Base-by-base conservation (phyloP, 106 monocot species). In the Iris macrosiphon region DNA sequence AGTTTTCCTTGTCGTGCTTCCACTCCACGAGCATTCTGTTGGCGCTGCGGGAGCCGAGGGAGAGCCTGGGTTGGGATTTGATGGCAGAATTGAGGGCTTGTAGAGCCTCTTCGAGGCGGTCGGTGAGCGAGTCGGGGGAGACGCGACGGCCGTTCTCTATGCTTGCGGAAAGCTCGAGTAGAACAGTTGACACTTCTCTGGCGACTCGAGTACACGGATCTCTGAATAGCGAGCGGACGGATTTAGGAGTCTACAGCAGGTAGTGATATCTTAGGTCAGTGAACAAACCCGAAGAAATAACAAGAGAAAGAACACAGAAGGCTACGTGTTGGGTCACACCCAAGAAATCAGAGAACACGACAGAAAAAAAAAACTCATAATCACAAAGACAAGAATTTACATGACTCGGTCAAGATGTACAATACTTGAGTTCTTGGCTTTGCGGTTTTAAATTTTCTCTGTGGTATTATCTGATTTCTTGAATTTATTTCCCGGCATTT, bases 61-160 rank as follows among this genome's bases (percentile, higher is more conserved):
- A 89, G 40, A 89, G 83, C n/a, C 73, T 62, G 8, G 88, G 75
- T 45, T 88, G 88, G 9, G 82, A 82, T 34, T 74, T 82, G 41
- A 88, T 79, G 27, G 66, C 66, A 34, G 45, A 34, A 23, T 66
- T 33, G 22, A 66, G 66, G 46, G 55, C 56, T 1, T 37, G 66
- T 37, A 66, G 34, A 44, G 66, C 55, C 34, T 66, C 43, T 6
- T 66, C 44, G 21, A 66, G 66, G 35, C 56, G 44, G 31, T 57
- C 56, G 6, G 56, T 35, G 43, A 66, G 66, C 9, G 22, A 23
- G 7, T 66, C 56, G 27, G 32, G 55, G 26, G 66, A 66, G 46
- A 56, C 45, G n/a, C 41, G 75, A 2, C 68, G 75, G 30, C 62
- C 78, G 38, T 78, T 60, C 23, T 60, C 72, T 59, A 83, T 83